A percentile compares a stretch with the other conserved stretches of the same genome.
Conservation (phyloP, 805 yeast genomes). For the Teunomyces pallodes region DNA sequence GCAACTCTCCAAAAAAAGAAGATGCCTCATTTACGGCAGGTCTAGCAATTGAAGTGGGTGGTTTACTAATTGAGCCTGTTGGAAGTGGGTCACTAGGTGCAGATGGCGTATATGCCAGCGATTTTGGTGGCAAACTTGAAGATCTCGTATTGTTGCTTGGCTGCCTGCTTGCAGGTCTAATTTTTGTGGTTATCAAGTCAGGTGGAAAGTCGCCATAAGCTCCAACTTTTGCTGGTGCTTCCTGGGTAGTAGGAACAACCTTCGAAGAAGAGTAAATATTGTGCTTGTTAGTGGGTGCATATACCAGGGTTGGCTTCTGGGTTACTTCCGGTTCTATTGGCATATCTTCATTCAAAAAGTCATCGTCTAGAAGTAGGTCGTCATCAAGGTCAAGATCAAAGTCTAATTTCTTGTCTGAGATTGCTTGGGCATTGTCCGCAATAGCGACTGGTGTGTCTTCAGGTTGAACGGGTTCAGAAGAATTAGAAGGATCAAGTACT, state of each 20-base stretch:
- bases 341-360: conserved; percentile 34
- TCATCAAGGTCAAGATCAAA: conserved; percentile 25
- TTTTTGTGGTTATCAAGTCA: conserved; percentile 44
- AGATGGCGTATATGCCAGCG: not conserved
- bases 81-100: not conserved
- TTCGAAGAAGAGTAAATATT: not conserved
- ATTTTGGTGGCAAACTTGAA: conserved; percentile 5
- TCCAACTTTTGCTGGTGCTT: conserved; percentile 15
- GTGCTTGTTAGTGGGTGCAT: conserved; percentile 1
- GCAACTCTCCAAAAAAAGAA: conserved; percentile 61
- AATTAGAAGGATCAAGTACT: conserved; percentile 6
- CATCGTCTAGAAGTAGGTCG: conserved; percentile 32
- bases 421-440: not conserved
- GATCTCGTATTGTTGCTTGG: conserved; percentile 15
- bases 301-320: conserved; percentile 26
- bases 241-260: not conserved
- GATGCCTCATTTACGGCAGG: conserved; percentile 5
- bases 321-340: not conserved
- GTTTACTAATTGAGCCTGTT: conserved; percentile 11
- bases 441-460: not conserved
- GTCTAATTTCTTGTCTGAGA: not conserved
- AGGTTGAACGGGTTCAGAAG: not conserved
- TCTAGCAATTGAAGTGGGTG: conserved; percentile 9
- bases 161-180: conserved; percentile 40
- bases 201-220: conserved; percentile 70